Base-by-base conservation (phyloP, 176 grass and related monocot genomes). In the Carex myosuroides region DNA sequence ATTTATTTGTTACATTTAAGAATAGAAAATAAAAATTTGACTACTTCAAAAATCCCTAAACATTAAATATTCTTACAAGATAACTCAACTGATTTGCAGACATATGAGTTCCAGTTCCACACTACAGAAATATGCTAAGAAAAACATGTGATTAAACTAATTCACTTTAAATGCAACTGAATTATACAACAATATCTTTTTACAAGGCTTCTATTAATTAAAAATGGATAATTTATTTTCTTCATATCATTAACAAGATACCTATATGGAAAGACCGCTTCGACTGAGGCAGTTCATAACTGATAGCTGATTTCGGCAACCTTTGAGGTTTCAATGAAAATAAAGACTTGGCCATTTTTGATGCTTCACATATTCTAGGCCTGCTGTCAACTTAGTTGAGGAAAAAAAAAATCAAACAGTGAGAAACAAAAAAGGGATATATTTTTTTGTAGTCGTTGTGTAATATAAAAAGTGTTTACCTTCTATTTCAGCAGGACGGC, bases 281-380 rank as follows among this genome's bases (percentile, higher is more conserved):
- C 14, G 82, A 63, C 80, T 81, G 81, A 76, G 0, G 17, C 46
- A 74, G 0, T 79, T 66, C 84, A 60, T 83, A 93, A 18, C 86
- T 86, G 67, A 90, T 5, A 78, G 70, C 20, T 64, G 46, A 58
- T 84, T 89, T 89, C 0, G 66, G 74, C 48, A 84, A 85, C 50
- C 81, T 26, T 87, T 77, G 37, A 10, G 91, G 57, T 70, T 85
- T 81, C 79, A 78, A 26, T 81, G 66, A 52, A 83, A 94, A 97
- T 87, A 97, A 87, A 90, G 88, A 88, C 86, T 64, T 92, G 83
- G 89, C 91, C 82, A 92, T 81, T 85, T 87, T 72, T 72, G 91
- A 97, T 71, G 85, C 81, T 54, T 81, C 84, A 37, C 48, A 91
- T 85, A 86, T 44, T 65, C 72, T 90, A 64, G 30, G 81, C 89